Conservation (phyloP, 345 rosid species). For the Combretum micranthum region DNA sequence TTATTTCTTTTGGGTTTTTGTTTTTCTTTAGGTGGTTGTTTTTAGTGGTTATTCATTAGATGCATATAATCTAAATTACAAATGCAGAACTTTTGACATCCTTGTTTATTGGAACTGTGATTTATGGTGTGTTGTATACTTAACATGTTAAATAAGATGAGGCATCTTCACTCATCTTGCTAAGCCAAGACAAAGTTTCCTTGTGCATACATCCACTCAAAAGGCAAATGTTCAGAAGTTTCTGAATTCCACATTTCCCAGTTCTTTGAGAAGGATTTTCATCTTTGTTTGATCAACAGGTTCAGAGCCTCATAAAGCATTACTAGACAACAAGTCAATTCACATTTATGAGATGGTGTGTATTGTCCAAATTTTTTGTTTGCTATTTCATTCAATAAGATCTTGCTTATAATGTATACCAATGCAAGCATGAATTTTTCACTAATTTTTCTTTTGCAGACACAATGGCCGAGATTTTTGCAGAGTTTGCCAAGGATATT, state of each 20-base stretch:
- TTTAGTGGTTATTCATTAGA: no score
- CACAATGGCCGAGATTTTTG: slow-evolving; percentile 44
- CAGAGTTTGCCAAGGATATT: slow-evolving; percentile 52
- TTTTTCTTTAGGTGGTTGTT: no score
- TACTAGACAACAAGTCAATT: slow-evolving; percentile 61
- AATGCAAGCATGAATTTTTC: neutral
- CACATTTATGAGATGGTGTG: slow-evolving; percentile 79
- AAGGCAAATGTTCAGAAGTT: neutral
- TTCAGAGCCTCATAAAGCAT: slow-evolving; percentile 70
- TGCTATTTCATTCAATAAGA: neutral
- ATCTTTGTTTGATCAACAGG: slow-evolving; percentile 28
- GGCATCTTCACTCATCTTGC: no score
- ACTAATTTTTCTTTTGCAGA: slow-evolving; percentile 26
- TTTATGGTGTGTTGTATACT: no score
- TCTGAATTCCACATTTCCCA: neutral
- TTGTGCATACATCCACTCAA: no score
- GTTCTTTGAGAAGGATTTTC: neutral
- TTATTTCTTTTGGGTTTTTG: no score
- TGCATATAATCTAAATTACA: no score
- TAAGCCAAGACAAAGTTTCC: no score
- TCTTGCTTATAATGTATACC: neutral
- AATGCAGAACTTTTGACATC: no score
- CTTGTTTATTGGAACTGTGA: no score
- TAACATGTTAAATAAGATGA: no score
- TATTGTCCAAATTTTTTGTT: slow-evolving; percentile 4